Evolutionary conservation across 345 rosid genomes (phyloP).

Genomic region (Moringa oleifera): DNA sequence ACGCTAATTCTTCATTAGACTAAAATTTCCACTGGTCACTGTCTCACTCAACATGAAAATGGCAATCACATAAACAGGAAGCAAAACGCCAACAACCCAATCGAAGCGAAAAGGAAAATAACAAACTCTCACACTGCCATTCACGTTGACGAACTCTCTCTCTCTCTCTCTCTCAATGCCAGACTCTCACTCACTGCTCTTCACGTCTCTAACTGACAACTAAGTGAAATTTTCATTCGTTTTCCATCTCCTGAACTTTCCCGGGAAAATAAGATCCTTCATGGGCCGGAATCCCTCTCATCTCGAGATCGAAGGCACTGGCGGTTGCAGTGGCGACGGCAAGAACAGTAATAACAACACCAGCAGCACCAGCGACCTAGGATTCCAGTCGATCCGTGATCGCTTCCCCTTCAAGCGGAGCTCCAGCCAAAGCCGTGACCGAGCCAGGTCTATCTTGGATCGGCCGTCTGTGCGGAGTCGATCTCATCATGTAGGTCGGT

Average conservation of each 20-base stretch:
- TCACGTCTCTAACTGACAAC: conserved; percentile 13
- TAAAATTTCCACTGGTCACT: background rate
- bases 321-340: conserved; percentile 20
- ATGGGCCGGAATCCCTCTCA: conserved; percentile 48
- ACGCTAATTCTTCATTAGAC: background rate
- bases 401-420: conserved; percentile 59
- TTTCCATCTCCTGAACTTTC: conserved; percentile 1
- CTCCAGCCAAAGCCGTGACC: conserved; percentile 36
- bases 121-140: no score
- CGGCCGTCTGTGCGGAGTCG: conserved; percentile 41
- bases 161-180: conserved; percentile 18
- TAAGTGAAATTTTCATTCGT: conserved; percentile 8
- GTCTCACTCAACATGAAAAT: background rate
- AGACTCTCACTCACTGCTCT: conserved; percentile 10
- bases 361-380: conserved; percentile 23
- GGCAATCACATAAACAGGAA: background rate
- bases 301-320: conserved; percentile 38
- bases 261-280: conserved; percentile 7
- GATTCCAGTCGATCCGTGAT: conserved; percentile 49
- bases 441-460: conserved; percentile 33
- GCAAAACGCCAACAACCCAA: background rate
- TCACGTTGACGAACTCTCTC: background rate
- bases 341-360: conserved; percentile 8
- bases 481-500: conserved; percentile 26
- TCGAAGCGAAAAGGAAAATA: background rate